These are phyloP conservation scores for Trametes hirsuta DNA, from an alignment of 1,284 basidiomycete genomes.

Conservation along the genomic window DNA sequence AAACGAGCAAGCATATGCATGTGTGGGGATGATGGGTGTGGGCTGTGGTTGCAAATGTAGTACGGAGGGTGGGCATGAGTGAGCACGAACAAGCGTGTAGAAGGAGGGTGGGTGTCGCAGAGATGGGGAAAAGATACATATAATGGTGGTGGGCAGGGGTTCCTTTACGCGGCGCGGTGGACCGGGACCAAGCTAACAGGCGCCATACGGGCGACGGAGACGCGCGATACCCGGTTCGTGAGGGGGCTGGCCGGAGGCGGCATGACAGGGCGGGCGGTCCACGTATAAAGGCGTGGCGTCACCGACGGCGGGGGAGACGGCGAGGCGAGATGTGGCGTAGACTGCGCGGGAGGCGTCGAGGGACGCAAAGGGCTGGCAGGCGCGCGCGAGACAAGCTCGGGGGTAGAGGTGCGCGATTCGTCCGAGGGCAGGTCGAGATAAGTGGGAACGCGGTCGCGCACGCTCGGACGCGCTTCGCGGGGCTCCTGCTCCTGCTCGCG, in stretches of 20 bases:
- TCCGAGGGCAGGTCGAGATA: slow-evolving; percentile 18
- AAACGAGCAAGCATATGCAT: slow-evolving; percentile 11
- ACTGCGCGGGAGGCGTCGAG: slow-evolving; percentile 22
- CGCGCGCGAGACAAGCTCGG: slow-evolving; percentile 9
- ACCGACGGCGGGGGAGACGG: slow-evolving; percentile 33
- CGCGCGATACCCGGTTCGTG: slow-evolving; percentile 33
- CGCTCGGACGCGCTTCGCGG: slow-evolving; percentile 6
- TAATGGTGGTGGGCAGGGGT: too few relatives aligned
- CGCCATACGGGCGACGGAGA: slow-evolving; percentile 35
- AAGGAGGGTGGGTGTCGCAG: slow-evolving; percentile 13
- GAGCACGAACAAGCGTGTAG: neutral
- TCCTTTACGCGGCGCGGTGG: slow-evolving; percentile 19
- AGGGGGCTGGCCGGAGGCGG: slow-evolving; percentile 30
- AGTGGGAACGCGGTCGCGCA: slow-evolving; percentile 16
- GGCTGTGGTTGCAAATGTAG: neutral
- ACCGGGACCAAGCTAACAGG: slow-evolving; percentile 20
- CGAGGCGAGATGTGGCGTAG: slow-evolving; percentile 11
- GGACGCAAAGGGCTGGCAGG: slow-evolving; percentile 16
- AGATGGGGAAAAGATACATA: neutral
- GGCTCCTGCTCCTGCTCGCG: slow-evolving; percentile 8
- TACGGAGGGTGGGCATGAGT: neutral
- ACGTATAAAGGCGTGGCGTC: slow-evolving; percentile 32
- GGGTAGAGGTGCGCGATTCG: slow-evolving; percentile 12
- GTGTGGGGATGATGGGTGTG: neutral
- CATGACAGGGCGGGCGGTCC: slow-evolving; percentile 22